Base-by-base conservation (phyloP, 306 rosid species). In the Leucaena leucocephala region DNA sequence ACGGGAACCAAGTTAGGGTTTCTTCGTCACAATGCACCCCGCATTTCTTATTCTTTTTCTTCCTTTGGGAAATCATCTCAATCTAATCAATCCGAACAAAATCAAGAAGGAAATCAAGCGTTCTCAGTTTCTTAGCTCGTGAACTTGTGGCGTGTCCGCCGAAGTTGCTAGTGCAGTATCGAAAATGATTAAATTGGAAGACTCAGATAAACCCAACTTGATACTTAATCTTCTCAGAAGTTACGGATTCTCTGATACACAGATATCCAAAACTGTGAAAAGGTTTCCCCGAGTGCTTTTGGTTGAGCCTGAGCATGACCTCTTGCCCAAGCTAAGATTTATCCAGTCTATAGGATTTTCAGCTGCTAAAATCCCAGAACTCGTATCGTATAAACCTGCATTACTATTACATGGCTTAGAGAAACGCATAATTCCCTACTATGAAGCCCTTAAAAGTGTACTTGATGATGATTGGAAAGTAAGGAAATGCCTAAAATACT, bases 241-340 rank as follows among this genome's bases (percentile, higher is more conserved):
- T 27, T 40, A 79, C 4, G 88, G 90, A 7, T 59, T 87, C 76
- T 54, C 82, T 1, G 40, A 36, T 11, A 44, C 86, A 42, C 86
- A 84, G 38, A 67, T 84, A 59, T 72, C 74, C 15, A 63, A 42
- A 46, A 2, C 82, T 27, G 67, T 86, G 27, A 75, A 11, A 52
- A 58, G 33, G 8, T 1, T 1, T 4, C 87, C 90, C 7, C 3
- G 0, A 4, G 50, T 71, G 45, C 82, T 81, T 48, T 22, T 72
- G 8, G 80, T 87, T 19, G 73, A 89, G 4, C 74, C 89, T n/a
- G 78, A 85, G 35, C 73, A 72, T 15, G 78, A 76, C 80, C 83
- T 86, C 63, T 68, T 79, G 66, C 92, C 90, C 55, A 86, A 84
- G 72, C 71, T 86, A 52, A 67, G 74, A 68, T 86, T 81, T 68